Evolutionary conservation across 345 rosid genomes (phyloP), one percentile per base, ranked within the genome.

Genomic region (Noccaea caerulescens): DNA sequence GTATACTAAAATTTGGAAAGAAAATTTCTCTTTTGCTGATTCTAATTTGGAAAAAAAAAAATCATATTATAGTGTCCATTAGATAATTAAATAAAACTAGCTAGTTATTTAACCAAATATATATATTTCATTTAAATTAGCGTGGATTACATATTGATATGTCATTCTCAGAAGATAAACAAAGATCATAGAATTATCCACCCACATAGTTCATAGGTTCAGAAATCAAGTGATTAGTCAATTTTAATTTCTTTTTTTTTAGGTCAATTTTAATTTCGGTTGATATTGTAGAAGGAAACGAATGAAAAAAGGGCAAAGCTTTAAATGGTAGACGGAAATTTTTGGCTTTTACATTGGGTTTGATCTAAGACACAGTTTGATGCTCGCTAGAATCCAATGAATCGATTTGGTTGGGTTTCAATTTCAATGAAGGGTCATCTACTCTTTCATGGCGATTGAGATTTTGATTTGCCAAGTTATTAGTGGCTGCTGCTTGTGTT

Each of bases 361-460:
- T 72, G 14, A 53, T 52, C 37, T 65, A 33, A 34, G 42, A 43
- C 27, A 65, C n/a, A 61, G 10, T 54, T 55, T 63, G 3, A 56
- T 64, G 46, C 6, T 63, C 46, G 8, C 51, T 37, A 32, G 39
- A 43, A 39, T 52, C 44, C 38, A 49, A 11, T 72, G 6, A 38
- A 65, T 27, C 4, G 3, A 27, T 27, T 27, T 27, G 30, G 30
- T 27, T 2, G 30, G 30, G n/a, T 25, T 25, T 2, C 30, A 25
- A 2, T 20, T n/a, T 71, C 38, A 33, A 82, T 81, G 77, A 88
- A 94, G 97, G 99, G 91, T 91, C 79, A 94, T 94, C 71, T 89
- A 94, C 81, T 85, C 90, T 23, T 94, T 91, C 68, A 88, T 94
- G 92, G 93, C 88, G 42, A 82, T 89, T 77, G 97, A 96, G 41